phyloP scores from a whole-genome alignment of 192 early-diverging fungal genomes.

The Gamsiella multidivaricata region DNA sequence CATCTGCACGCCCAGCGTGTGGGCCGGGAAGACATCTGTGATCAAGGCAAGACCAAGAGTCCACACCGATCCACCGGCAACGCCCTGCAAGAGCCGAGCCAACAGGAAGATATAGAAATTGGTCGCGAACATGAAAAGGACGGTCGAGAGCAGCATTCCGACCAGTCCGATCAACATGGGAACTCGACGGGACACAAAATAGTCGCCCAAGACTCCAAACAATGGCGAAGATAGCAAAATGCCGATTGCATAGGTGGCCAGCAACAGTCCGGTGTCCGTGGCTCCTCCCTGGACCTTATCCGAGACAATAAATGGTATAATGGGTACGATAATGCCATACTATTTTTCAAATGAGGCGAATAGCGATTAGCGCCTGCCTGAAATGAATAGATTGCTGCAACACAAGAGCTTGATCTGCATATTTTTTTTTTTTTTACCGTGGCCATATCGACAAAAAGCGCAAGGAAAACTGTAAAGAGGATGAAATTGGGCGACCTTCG shows the following conservation, averaged over 20 bases:
- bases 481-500: constrained; percentile 47
- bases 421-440: constrained; percentile 26
- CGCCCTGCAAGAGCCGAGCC: constrained; percentile 76
- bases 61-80: constrained; percentile 79
- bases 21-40: constrained; percentile 65
- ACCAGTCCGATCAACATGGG: constrained; percentile 76
- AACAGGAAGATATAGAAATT: constrained; percentile 72
- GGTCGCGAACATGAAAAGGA: constrained; percentile 70
- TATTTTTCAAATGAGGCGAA: not conserved
- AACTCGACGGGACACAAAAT: constrained; percentile 69
- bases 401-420: not conserved
- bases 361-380: not conserved
- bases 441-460: constrained; percentile 50
- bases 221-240: constrained; percentile 69
- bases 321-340: constrained; percentile 81
- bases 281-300: constrained; percentile 68
- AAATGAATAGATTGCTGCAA: too few relatives aligned
- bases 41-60: constrained; percentile 76
- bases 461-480: constrained; percentile 43
- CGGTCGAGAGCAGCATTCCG: constrained; percentile 68
- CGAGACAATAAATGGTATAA: constrained; percentile 74
- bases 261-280: constrained; percentile 69
- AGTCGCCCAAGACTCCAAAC: constrained; percentile 76
- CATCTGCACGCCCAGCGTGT: constrained; percentile 73
- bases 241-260: constrained; percentile 69